phyloP scores from a whole-genome alignment of 2,329 filamentous ascomycete genomes.

The Ceratocystis alfenasii region DNA sequence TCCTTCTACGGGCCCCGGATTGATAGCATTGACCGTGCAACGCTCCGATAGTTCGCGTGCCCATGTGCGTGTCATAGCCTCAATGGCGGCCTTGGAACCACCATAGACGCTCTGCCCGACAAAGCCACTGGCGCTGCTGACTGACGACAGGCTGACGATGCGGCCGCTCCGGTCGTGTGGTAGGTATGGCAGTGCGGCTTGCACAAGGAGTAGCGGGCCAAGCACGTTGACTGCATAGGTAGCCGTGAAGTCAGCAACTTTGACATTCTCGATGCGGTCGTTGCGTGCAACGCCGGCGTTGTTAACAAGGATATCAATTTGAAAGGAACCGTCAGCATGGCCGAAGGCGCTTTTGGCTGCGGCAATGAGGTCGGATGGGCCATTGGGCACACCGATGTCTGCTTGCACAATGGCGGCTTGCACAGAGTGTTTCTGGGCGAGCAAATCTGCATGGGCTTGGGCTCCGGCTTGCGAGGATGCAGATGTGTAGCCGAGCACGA shows the following conservation, averaged over 20 bases:
- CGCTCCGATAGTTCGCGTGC: constrained; percentile 43
- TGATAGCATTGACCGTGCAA: constrained; percentile 45
- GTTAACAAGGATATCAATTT: constrained; percentile 76
- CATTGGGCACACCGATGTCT: constrained; percentile 52
- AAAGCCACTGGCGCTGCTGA: constrained; percentile 43
- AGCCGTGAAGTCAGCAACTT: constrained; percentile 52
- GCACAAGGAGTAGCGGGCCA: constrained; percentile 64
- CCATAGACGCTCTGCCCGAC: constrained; percentile 46
- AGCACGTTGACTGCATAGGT: constrained; percentile 73
- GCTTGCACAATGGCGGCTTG: constrained; percentile 54
- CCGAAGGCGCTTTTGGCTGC: constrained; percentile 47
- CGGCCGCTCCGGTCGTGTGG: constrained; percentile 52
- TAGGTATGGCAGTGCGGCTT: constrained; percentile 59
- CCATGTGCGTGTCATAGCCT: constrained; percentile 49
- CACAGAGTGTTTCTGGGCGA: constrained; percentile 47
- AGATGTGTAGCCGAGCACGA: constrained; percentile 59
- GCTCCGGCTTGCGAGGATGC: constrained; percentile 33
- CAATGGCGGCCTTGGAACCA: constrained; percentile 46
- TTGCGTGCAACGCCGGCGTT: constrained; percentile 67
- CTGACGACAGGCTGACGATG: constrained; percentile 45
- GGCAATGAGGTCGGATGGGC: constrained; percentile 47
- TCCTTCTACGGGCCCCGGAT: constrained; percentile 44
- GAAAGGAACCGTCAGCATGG: constrained; percentile 39
- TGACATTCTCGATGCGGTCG: constrained; percentile 50
- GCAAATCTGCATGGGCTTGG: constrained; percentile 50